phyloP scores from a whole-genome alignment of 106 monocot genomes.

The Hemerocallis citrina region DNA sequence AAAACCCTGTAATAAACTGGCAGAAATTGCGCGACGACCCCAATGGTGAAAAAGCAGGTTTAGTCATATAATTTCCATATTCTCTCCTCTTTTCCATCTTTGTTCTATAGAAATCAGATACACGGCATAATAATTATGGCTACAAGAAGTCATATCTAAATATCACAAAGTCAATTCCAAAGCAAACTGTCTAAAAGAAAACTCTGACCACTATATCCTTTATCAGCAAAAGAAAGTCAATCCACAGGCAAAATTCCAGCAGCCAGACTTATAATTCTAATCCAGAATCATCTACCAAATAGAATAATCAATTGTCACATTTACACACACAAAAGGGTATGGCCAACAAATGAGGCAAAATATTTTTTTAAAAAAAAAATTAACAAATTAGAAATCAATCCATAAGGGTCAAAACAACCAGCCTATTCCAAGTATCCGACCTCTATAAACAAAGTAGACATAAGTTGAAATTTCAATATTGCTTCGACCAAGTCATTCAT shows the following conservation, averaged over 20 bases:
- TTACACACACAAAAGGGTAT: no score
- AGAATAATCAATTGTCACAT: background rate
- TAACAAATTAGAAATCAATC: no score
- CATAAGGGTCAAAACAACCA: no score
- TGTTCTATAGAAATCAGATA: background rate
- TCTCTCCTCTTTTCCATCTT: background rate
- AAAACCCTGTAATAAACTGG: background rate
- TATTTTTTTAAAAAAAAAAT: no score
- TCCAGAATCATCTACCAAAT: background rate
- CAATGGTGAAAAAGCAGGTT: background rate
- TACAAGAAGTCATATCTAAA: background rate
- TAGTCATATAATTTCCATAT: background rate
- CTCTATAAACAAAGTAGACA: no score
- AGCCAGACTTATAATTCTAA: conserved; percentile 2
- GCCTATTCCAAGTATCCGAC: no score
- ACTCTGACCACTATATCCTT: background rate
- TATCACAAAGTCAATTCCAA: conserved; percentile 5
- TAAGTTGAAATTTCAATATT: no score
- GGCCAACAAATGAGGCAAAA: no score
- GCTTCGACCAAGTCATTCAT: no score
- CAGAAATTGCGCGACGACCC: background rate
- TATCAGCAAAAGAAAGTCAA: background rate
- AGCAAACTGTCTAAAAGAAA: conserved; percentile 1
- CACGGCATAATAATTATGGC: background rate
- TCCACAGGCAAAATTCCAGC: conserved; percentile 3